Evolutionary conservation across 139 green algal genomes (phyloP).

Genomic region (Picochlorum sp.): DNA sequence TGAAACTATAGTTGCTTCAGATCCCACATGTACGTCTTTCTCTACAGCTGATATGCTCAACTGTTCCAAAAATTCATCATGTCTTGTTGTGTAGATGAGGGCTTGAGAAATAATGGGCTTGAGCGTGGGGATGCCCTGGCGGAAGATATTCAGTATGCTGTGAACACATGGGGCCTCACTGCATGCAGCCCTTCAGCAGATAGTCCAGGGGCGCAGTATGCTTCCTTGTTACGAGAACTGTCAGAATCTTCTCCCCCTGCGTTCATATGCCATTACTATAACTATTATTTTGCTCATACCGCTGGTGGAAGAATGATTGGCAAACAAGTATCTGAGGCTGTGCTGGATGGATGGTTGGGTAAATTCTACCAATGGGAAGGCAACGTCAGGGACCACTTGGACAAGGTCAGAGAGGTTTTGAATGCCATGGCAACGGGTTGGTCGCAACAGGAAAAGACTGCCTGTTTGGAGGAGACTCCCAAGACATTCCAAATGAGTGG

Average conservation of each 20-base stretch:
- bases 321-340: conserved; percentile 63
- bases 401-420: conserved; percentile 47
- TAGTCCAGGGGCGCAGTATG: conserved; percentile 41
- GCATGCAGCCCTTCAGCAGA: conserved; percentile 24
- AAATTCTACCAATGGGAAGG: conserved; percentile 86
- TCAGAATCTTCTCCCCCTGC: conserved; percentile 53
- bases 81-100: background rate
- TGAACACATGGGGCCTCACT: conserved; percentile 44
- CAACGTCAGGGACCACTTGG: conserved; percentile 46
- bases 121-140: conserved; percentile 65
- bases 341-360: conserved; percentile 69
- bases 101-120: conserved; percentile 76
- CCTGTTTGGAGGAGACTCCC: conserved; percentile 77
- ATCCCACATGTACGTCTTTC: conserved; percentile 11
- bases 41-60: background rate
- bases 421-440: conserved; percentile 79
- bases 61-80: conserved; percentile 1
- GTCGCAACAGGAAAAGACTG: conserved; percentile 71
- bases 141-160: conserved; percentile 77
- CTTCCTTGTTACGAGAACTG: conserved; percentile 49
- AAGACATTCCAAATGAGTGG: conserved; percentile 48
- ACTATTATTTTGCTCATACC: conserved; percentile 98
- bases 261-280: conserved; percentile 96
- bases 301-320: conserved; percentile 96
- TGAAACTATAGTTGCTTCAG: conserved; percentile 58